These are phyloP conservation scores for Lentinula boryana DNA, from an alignment of 768 basidiomycete species.

Conservation along the genomic window DNA sequence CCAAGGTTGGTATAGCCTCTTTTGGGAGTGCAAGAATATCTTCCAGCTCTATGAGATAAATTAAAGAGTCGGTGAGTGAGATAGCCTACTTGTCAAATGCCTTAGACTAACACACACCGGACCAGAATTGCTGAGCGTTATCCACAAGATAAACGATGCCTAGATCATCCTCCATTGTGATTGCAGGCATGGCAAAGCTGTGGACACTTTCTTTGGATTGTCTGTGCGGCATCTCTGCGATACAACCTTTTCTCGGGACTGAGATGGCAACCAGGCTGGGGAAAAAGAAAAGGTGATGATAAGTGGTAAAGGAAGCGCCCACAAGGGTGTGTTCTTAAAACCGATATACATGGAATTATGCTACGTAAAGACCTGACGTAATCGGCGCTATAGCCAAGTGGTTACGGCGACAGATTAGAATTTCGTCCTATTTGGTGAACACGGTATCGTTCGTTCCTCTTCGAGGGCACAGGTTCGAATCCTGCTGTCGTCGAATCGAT, in stretches of 20 bases:
- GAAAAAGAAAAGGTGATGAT: too few species aligned
- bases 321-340: too few species aligned
- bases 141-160: constrained; percentile 80
- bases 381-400: constrained; percentile 71
- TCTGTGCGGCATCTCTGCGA: not conserved
- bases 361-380: too few species aligned
- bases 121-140: constrained; percentile 86
- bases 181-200: constrained; percentile 11
- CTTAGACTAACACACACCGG: constrained; percentile 46
- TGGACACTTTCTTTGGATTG: not conserved
- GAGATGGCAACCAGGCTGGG: too few species aligned
- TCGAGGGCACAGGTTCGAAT: constrained; percentile 15
- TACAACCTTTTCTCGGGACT: not conserved
- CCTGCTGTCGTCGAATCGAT: constrained; percentile 10
- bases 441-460: constrained; percentile 5
- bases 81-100: not conserved
- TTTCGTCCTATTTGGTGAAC: too few species aligned
- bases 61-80: not conserved
- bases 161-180: constrained; percentile 59
- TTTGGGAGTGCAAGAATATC: constrained; percentile 68
- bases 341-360: too few species aligned
- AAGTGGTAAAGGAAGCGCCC: too few species aligned
- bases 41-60: constrained; percentile 64
- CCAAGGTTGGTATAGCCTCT: constrained; percentile 45
- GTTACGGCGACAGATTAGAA: constrained; percentile 63